Evolutionary conservation across 2,329 filamentous ascomycete genomes (phyloP).

Genomic region (Colletotrichum destructivum): DNA sequence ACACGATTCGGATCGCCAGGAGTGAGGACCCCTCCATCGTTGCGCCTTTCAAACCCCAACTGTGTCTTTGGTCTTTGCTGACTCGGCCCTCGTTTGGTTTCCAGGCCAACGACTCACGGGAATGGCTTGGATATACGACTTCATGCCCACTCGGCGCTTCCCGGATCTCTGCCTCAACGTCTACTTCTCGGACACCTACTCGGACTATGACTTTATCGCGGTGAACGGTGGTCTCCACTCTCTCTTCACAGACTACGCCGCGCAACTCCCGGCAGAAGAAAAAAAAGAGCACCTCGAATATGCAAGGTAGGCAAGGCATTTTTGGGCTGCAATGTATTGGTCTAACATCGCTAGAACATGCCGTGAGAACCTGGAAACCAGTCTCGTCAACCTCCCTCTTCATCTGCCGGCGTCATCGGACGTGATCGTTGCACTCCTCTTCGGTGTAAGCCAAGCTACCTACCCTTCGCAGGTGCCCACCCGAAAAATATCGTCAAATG

Average conservation of each 20-base stretch:
- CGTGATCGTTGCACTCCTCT: conserved; percentile 45
- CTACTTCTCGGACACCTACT: conserved; percentile 52
- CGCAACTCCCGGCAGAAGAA: conserved; percentile 39
- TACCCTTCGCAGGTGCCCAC: rapidly evolving
- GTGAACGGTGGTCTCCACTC: conserved; percentile 50
- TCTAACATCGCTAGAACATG: conserved; percentile 40
- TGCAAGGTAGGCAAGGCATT: conserved; percentile 17
- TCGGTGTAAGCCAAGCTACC: conserved; percentile 41
- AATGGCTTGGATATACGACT: conserved; percentile 50
- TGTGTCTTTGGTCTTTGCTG: background rate
- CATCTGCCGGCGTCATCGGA: conserved; percentile 50
- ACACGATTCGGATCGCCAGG: conserved; percentile 25
- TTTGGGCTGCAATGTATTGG: no score
- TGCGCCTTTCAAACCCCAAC: no score
- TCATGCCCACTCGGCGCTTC: conserved; percentile 49
- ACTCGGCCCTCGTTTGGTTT: background rate
- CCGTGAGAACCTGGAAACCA: conserved; percentile 51
- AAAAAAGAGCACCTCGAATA: conserved; percentile 47
- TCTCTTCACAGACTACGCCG: conserved; percentile 35
- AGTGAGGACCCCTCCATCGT: background rate
- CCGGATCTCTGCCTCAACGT: conserved; percentile 52
- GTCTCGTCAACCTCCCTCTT: conserved; percentile 50
- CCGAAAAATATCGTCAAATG: background rate
- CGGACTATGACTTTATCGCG: conserved; percentile 52
- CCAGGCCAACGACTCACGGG: conserved; percentile 20